Evolutionary conservation across 805 yeast species (phyloP).

Genomic region (Metschnikowia noctiluminum): DNA sequence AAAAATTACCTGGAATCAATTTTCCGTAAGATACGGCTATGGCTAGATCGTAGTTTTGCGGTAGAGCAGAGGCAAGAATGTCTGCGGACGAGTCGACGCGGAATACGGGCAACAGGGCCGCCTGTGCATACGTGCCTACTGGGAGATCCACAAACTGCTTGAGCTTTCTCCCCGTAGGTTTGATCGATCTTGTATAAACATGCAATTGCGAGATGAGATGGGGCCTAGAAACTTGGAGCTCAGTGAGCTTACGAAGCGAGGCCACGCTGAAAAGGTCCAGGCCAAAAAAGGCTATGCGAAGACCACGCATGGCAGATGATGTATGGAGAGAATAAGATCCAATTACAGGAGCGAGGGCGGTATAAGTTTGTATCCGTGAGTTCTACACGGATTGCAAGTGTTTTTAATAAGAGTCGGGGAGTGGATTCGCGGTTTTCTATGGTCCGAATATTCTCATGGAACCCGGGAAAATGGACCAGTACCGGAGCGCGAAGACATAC

Average conservation of each 20-base stretch:
- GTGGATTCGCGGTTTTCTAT: too few relatives aligned
- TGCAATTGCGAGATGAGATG: conserved; percentile 42
- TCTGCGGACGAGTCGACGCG: conserved; percentile 48
- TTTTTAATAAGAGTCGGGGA: too few relatives aligned
- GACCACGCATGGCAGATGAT: conserved; percentile 1
- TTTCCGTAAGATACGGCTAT: conserved; percentile 92
- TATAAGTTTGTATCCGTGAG: too few relatives aligned
- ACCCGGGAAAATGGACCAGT: too few relatives aligned
- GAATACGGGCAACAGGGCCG: conserved; percentile 32
- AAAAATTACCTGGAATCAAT: conserved; percentile 64
- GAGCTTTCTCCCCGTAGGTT: conserved; percentile 59
- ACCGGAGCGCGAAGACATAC: too few relatives aligned
- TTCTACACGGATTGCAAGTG: too few relatives aligned
- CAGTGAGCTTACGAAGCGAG: conserved; percentile 42
- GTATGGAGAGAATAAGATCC: too few relatives aligned
- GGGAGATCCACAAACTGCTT: conserved; percentile 51
- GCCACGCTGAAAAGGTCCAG: conserved; percentile 67
- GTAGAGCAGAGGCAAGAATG: conserved; percentile 11
- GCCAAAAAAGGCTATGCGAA: conserved; percentile 66
- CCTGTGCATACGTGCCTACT: conserved; percentile 40
- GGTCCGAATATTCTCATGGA: too few relatives aligned
- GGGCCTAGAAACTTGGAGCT: conserved; percentile 15
- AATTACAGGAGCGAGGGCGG: too few relatives aligned
- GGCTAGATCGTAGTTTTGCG: conserved; percentile 51
- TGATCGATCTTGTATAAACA: conserved; percentile 61